Percentiles rank a stretch among this genome's conserved stretches.
Conservation (phyloP, 2,329 filamentous ascomycete species). For the Diaporthe sp. region DNA sequence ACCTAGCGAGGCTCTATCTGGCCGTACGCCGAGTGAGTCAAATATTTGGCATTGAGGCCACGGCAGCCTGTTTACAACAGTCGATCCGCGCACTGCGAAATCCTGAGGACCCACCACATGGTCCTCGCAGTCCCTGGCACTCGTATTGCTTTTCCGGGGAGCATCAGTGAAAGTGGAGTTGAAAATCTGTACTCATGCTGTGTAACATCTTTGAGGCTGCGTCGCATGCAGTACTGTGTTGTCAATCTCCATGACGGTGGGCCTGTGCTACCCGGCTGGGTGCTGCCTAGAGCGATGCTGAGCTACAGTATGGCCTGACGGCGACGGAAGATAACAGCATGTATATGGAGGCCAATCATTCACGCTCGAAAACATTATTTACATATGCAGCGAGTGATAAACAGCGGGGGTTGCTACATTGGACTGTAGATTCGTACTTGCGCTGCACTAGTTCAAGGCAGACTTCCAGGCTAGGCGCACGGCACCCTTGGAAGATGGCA, state of each 20-base stretch:
- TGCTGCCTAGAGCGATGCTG: not conserved
- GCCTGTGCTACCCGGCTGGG: not conserved
- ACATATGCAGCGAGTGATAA: not conserved
- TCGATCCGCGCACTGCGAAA: not conserved
- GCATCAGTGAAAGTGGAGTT: not conserved
- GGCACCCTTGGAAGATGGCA: not conserved
- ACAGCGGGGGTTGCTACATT: not conserved
- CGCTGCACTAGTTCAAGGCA: slow-evolving; percentile 5
- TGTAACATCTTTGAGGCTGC: not conserved
- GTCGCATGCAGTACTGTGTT: not conserved
- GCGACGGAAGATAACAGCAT: too few relatives aligned
- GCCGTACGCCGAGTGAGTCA: not conserved
- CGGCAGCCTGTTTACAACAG: not conserved
- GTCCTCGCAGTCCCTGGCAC: not conserved
- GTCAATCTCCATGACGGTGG: not conserved
- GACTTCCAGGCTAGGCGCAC: not conserved
- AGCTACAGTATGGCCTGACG: not conserved
- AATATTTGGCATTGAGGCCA: not conserved
- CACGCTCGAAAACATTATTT: not conserved
- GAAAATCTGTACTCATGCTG: not conserved
- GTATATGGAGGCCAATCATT: not conserved
- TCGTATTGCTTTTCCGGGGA: not conserved
- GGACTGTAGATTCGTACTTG: not conserved
- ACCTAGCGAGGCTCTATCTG: not conserved
- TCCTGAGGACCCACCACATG: not conserved